phyloP scores from a whole-genome alignment of 768 basidiomycete genomes.

The Mrakia gelida region DNA sequence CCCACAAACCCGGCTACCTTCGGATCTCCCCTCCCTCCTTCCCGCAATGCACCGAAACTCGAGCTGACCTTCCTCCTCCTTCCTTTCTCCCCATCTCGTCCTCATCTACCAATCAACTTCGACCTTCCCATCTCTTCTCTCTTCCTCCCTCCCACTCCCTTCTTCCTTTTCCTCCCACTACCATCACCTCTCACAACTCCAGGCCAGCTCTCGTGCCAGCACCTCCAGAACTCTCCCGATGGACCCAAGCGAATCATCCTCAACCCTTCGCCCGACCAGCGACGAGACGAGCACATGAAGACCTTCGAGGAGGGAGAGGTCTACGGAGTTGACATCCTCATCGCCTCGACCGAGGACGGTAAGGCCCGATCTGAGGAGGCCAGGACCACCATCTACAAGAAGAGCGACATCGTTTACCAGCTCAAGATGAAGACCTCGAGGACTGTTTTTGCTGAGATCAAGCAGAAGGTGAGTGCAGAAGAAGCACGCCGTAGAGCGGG shows the following conservation, averaged over 20 bases:
- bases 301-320: conserved; percentile 33
- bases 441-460: conserved; percentile 92
- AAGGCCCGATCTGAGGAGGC: conserved; percentile 86
- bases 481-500: too few species aligned
- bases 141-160: too few species aligned
- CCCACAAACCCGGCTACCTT: too few species aligned
- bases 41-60: not conserved
- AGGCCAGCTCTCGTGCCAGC: conserved; percentile 54
- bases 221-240: conserved; percentile 88
- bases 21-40: too few species aligned
- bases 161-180: too few species aligned
- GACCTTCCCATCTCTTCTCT: too few species aligned
- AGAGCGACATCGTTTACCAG: conserved; percentile 72
- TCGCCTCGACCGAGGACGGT: conserved; percentile 31
- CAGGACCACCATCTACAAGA: conserved; percentile 87
- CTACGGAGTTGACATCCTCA: conserved; percentile 32
- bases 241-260: conserved; percentile 93
- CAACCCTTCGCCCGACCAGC: conserved; percentile 77
- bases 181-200: not conserved
- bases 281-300: conserved; percentile 70
- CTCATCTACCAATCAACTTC: too few species aligned
- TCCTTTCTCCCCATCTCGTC: not conserved
- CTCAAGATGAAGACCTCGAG: conserved; percentile 97
- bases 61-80: conserved; percentile 3
- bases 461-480: conserved; percentile 75